phyloP scores from a whole-genome alignment of 208 protist species.

The Wallacemonas collosoma region DNA sequence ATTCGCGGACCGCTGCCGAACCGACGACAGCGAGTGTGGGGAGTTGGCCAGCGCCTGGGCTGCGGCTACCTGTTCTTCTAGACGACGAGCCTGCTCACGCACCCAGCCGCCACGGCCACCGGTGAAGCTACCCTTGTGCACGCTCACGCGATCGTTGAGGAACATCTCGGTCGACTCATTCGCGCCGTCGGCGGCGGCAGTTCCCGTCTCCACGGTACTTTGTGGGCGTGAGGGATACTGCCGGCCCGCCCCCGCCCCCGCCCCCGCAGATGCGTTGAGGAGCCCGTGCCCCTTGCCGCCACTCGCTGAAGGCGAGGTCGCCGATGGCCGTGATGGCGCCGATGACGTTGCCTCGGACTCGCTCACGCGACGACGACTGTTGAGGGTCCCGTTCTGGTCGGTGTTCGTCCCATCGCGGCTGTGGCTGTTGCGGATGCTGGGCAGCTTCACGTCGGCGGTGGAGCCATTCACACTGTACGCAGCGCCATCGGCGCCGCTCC shows the following conservation, averaged over 20 bases:
- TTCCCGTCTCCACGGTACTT: conserved; percentile 1
- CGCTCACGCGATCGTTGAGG: conserved; percentile 8
- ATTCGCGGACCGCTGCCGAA: conserved; percentile 12
- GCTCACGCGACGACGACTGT: neutral
- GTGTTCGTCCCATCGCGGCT: neutral
- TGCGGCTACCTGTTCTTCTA: conserved; percentile 23
- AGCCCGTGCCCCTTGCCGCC: neutral
- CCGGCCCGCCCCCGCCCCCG: neutral
- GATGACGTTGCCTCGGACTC: neutral
- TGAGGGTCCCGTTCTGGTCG: neutral
- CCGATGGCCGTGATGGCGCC: neutral
- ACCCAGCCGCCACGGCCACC: conserved; percentile 30
- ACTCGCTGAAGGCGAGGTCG: conserved; percentile 1
- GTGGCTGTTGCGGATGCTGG: conserved; percentile 4
- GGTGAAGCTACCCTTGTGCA: conserved; percentile 3
- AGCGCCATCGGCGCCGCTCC: neutral
- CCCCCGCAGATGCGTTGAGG: neutral
- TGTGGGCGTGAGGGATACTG: conserved; percentile 3
- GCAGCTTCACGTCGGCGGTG: neutral
- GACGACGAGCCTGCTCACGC: conserved; percentile 30
- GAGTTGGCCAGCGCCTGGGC: conserved; percentile 24
- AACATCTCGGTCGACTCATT: neutral
- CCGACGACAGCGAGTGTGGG: conserved; percentile 19
- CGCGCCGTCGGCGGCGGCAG: neutral
- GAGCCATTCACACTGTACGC: neutral